Conservation (phyloP, 2,329 filamentous ascomycete species). For the Hymenoscyphus fraxineus region DNA sequence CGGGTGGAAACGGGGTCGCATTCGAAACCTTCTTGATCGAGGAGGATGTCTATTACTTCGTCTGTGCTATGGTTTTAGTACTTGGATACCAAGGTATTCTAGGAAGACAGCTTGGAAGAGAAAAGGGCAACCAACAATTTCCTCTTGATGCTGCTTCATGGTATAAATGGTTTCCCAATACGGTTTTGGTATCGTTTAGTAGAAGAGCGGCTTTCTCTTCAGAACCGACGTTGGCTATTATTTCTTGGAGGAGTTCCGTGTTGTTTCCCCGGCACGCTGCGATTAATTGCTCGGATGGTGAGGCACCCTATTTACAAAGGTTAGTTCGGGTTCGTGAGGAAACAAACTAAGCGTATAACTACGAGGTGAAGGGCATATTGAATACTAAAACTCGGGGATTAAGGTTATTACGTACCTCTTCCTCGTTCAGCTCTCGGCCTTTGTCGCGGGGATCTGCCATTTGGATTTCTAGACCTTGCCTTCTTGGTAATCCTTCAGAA, state of each 20-base stretch:
- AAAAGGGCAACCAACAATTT: constrained; percentile 60
- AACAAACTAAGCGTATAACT: background rate
- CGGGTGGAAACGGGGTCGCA: constrained; percentile 71
- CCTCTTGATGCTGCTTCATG: constrained; percentile 85
- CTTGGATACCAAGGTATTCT: no score
- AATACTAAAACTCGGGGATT: background rate
- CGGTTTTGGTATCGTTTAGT: constrained; percentile 81
- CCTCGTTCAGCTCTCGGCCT: constrained; percentile 28
- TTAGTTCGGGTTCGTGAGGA: background rate
- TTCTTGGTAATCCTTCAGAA: background rate
- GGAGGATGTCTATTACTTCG: constrained; percentile 75
- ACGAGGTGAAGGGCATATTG: background rate
- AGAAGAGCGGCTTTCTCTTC: constrained; percentile 65
- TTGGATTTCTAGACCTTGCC: background rate
- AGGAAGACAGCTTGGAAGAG: background rate
- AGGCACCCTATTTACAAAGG: constrained; percentile 63
- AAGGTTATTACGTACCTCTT: constrained; percentile 25
- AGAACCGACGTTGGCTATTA: constrained; percentile 56
- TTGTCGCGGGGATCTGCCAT: constrained; percentile 30
- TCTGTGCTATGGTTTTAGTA: constrained; percentile 43
- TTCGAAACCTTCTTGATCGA: constrained; percentile 80
- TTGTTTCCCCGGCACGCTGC: constrained; percentile 95
- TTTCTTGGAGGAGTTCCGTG: constrained; percentile 73
- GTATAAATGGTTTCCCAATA: constrained; percentile 82
- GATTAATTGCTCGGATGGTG: constrained; percentile 78